Evolutionary conservation across 495 filamentous ascomycete genomes (phyloP), one percentile per base, ranked within the genome.

Genomic region (Hyphodiscus hymeniophilus): DNA sequence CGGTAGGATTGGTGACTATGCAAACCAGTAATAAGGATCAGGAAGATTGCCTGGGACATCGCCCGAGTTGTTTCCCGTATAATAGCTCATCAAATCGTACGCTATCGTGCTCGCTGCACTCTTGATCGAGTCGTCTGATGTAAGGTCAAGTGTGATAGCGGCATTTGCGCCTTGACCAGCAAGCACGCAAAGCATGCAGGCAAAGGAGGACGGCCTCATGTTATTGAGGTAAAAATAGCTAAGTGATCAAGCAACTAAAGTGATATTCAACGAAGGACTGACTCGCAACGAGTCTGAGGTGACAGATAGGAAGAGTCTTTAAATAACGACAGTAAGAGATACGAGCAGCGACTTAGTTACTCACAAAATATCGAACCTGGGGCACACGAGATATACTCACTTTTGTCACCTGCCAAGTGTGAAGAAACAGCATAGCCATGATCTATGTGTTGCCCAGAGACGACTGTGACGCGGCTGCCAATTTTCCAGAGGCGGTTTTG

Each of bases 41-140:
- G 84, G 84, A 44, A 84, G 72, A 6, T 79, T 65, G 23, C 80
- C 80, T 3, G 76, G 72, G 20, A 75, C 75, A 24, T 47, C 40
- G 17, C 84, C 84, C 0, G 82, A 80, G 28, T 75, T 65, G 61
- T 83, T 81, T 12, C 84, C 84, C 3, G 77, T 84, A 50, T 88
- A 88, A 55, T 77, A 84, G 33, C 59, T 59, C 60, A 88, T 66
- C 59, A 87, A 63, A 45, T 78, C 75, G 52, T 68, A 72, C 11
- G 84, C 81, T 42, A 82, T 69, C 3, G 63, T 72, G 31, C 70
- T 70, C 24, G 83, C 79, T 2, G 81, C 79, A 22, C 60, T 49
- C 59, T 76, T 79, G 57, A 87, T 74, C 2, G 80, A 81, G 21
- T 55, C 79, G 81, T 16, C 7, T 8, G 13, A 20, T 16, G 22